Conservation (phyloP, 2,329 filamentous ascomycete species). For the Fusarium sarcochroum region DNA sequence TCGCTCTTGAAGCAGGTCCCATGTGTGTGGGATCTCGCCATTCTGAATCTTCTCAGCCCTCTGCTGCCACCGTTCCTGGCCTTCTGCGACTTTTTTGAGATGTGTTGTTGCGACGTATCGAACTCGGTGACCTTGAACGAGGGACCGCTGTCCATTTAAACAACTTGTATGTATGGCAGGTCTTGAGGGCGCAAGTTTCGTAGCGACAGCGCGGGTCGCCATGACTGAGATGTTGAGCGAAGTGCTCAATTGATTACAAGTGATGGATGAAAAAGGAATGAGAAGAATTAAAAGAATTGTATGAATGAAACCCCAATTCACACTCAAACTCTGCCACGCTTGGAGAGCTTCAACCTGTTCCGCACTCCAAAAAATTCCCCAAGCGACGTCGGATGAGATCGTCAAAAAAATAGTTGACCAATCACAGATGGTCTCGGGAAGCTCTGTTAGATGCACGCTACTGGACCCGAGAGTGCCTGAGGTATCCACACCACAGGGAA, state of each 20-base stretch:
- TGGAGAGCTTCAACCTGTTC: conserved; percentile 31
- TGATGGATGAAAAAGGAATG: neutral
- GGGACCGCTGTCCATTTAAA: conserved; percentile 36
- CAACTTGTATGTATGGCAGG: conserved; percentile 45
- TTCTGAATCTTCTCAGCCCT: conserved; percentile 62
- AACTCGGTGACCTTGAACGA: conserved; percentile 44
- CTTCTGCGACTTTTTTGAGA: conserved; percentile 59
- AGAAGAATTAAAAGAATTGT: neutral
- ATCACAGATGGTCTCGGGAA: conserved; percentile 41
- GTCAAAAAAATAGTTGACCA: conserved; percentile 42
- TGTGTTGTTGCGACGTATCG: conserved; percentile 60
- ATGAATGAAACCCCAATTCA: neutral
- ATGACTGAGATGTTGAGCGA: conserved; percentile 36
- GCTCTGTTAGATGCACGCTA: conserved; percentile 42
- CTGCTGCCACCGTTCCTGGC: conserved; percentile 63
- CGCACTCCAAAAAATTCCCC: conserved; percentile 46
- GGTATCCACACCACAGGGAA: conserved; percentile 46
- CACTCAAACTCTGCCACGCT: conserved; percentile 22
- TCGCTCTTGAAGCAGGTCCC: conserved; percentile 77
- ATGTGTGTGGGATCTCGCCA: conserved; percentile 67
- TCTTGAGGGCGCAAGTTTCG: conserved; percentile 47
- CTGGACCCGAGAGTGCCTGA: conserved; percentile 42
- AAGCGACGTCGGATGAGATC: conserved; percentile 39
- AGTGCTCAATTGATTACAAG: neutral
- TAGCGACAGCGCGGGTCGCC: conserved; percentile 46